phyloP scores from a whole-genome alignment of 2,329 filamentous ascomycete species.

The Trichoderma sp. region DNA sequence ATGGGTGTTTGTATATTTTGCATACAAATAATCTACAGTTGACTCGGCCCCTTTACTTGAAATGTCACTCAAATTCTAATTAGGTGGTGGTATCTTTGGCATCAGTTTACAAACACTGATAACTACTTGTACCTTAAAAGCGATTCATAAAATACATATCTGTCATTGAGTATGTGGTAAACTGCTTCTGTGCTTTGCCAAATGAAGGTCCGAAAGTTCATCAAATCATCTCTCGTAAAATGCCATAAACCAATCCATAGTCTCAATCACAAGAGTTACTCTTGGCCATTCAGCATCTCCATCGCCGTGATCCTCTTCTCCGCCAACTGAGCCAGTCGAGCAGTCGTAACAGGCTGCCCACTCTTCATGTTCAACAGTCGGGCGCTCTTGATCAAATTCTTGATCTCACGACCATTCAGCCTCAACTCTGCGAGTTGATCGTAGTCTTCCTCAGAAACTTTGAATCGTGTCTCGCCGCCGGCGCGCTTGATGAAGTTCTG shows the following conservation, averaged over 20 bases:
- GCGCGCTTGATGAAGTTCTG: background rate
- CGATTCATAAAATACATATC: background rate
- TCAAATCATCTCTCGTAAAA: background rate
- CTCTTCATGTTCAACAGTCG: background rate
- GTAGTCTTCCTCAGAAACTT: background rate
- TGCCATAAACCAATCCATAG: background rate
- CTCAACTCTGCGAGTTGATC: background rate
- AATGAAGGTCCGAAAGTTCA: background rate
- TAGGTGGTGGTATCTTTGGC: background rate
- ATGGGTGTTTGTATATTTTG: background rate
- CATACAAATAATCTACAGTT: too few species aligned
- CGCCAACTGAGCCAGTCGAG: background rate
- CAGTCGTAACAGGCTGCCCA: background rate
- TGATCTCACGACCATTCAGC: background rate
- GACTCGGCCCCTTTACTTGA: background rate
- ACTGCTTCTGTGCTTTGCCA: background rate
- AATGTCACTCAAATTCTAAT: background rate
- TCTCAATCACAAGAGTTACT: background rate
- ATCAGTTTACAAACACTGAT: background rate
- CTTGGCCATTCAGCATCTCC: background rate
- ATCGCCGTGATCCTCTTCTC: background rate
- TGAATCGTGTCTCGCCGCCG: background rate
- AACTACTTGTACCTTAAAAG: background rate
- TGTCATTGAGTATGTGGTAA: background rate
- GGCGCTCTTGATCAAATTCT: background rate